Evolutionary conservation across 2,329 filamentous ascomycete genomes (phyloP).

Genomic region (Xylariaceae sp.): DNA sequence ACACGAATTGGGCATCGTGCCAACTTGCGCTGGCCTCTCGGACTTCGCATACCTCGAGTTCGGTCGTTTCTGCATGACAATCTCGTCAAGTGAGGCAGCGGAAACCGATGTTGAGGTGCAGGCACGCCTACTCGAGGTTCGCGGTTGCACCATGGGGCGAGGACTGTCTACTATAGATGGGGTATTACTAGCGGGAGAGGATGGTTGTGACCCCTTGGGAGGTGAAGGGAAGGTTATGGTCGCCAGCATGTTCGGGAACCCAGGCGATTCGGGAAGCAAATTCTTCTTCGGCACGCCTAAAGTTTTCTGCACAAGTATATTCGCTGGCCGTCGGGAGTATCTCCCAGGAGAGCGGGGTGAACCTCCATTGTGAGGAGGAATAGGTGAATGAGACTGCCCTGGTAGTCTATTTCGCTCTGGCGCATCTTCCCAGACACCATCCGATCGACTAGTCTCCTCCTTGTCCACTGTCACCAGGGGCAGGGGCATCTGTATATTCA

Average conservation of each 20-base stretch:
- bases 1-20: not conserved
- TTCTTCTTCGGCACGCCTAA: slow-evolving; percentile 32
- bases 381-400: not conserved
- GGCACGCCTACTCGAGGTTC: slow-evolving; percentile 34
- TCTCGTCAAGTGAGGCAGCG: slow-evolving; percentile 34
- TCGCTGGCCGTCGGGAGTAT: slow-evolving; percentile 8
- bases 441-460: not conserved
- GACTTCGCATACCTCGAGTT: not conserved
- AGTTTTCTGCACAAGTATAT: slow-evolving; percentile 19
- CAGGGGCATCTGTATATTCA: not conserved
- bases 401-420: not conserved
- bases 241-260: slow-evolving; percentile 42
- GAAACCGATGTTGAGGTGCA: slow-evolving; percentile 21
- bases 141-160: slow-evolving; percentile 27
- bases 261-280: slow-evolving; percentile 38
- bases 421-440: not conserved
- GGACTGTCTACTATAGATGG: slow-evolving; percentile 11
- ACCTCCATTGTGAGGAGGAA: not conserved
- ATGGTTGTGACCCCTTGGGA: slow-evolving; percentile 33
- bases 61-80: slow-evolving; percentile 32
- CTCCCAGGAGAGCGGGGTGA: slow-evolving; percentile 1
- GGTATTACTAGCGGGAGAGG: slow-evolving; percentile 30
- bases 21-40: not conserved
- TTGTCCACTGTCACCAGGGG: slow-evolving; percentile 1
- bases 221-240: slow-evolving; percentile 39